Conservation (phyloP, 768 basidiomycete genomes). For the Porphyrellus cyaneotinctus region DNA sequence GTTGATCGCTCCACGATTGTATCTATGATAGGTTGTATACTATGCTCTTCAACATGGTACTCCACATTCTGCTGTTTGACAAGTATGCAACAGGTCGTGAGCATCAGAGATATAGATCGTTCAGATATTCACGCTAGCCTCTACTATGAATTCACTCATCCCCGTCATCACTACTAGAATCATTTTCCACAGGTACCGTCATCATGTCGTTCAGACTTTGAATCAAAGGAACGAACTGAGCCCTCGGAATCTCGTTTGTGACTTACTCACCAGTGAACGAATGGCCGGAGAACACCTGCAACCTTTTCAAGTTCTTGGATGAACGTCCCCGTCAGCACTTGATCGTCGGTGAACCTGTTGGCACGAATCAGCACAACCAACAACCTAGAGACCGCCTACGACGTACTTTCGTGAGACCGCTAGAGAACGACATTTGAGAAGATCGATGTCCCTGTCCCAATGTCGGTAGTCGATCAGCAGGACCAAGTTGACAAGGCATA, state of each 20-base stretch:
- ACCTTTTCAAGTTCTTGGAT: constrained; percentile 55
- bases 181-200: constrained; percentile 43
- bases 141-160: constrained; percentile 2
- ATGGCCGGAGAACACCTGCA: constrained; percentile 57
- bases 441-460: constrained; percentile 73
- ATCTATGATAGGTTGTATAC: neutral
- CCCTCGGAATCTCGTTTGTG: neutral
- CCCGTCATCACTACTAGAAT: constrained; percentile 4
- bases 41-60: neutral
- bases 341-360: constrained; percentile 65
- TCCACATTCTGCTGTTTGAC: no score
- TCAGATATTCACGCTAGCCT: neutral
- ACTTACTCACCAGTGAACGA: constrained; percentile 70
- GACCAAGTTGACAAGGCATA: constrained; percentile 28
- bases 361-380: constrained; percentile 16
- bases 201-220: constrained; percentile 69
- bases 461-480: neutral
- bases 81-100: neutral
- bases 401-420: constrained; percentile 59
- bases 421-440: constrained; percentile 80
- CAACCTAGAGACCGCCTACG: constrained; percentile 5
- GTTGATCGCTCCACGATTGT: constrained; percentile 15
- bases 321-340: constrained; percentile 66
- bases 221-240: neutral
- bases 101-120: no score